Base-by-base conservation (phyloP, 495 filamentous ascomycete genomes). In the Hypoxylon perforatum region DNA sequence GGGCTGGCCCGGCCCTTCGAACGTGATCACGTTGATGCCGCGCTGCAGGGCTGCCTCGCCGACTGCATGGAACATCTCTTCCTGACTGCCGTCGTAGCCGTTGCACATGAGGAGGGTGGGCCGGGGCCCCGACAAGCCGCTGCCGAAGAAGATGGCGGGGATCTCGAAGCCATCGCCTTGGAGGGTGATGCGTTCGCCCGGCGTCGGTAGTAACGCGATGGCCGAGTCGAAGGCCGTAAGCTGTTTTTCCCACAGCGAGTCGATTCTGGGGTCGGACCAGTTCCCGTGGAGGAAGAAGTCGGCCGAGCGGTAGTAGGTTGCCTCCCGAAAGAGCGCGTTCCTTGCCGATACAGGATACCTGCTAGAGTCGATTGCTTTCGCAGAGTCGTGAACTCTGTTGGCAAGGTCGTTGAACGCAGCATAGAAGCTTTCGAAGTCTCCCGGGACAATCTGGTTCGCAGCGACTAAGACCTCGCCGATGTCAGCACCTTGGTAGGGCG, bases 1-100 rank as follows among this genome's bases (percentile, higher is more conserved):
- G 6, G 76, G 74, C 53, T 84, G 83, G 2, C 83, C 84, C 0
- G 82, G 83, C 0, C 84, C 83, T 52, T 85, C 83, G 45, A 80
- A 85, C 0, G 73, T 76, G 50, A 84, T 75, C 52, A 75, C 67
- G 59, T 85, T 82, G 52, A 71, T 84, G 4, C 83, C 81, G 5
- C 82, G 74, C n/a, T 67, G 74, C 1, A 84, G 69, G 2, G 72
- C 75, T 0, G 70, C 63, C 6, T 71, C 60, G 15, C 67, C 81
- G 36, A 68, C 52, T 8, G 45, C 11, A 52, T 84, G 82, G 22
- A 72, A 75, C 15, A 75, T 57, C 46, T 85, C 84, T 60, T 86
- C 82, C 66, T 79, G 75, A 0, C 75, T 59, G 19, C 67, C 77
- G 50, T 85, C 82, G 65, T 70, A 84, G 36, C 78, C 80, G 39